phyloP scores from a whole-genome alignment of 2,329 filamentous ascomycete genomes.

The Fusarium sp. region DNA sequence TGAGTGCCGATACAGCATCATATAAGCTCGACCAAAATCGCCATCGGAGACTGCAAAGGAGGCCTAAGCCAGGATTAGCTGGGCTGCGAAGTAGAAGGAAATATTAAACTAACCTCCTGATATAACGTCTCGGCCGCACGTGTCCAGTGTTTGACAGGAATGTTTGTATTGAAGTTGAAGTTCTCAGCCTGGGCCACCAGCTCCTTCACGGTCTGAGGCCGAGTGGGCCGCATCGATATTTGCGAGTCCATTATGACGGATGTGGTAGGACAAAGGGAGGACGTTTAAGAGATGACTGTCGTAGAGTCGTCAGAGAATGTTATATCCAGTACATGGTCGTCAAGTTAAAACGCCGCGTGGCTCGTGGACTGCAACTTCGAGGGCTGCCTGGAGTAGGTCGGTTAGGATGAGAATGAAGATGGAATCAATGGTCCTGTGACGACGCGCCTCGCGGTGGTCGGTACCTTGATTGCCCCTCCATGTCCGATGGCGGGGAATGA shows the following conservation, averaged over 20 bases:
- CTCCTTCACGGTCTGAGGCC: conserved; percentile 80
- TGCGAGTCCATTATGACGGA: conserved; percentile 49
- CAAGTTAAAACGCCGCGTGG: conserved; percentile 23
- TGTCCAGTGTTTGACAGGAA: conserved; percentile 86
- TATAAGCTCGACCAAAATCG: conserved; percentile 89
- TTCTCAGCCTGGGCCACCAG: conserved; percentile 82
- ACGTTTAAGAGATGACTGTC: conserved; percentile 19
- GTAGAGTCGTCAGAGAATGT: conserved; percentile 19
- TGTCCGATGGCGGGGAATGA: conserved; percentile 41
- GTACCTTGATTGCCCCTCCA: conserved; percentile 48
- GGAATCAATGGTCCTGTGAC: conserved; percentile 42
- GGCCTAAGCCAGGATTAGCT: conserved; percentile 69
- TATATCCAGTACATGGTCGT: conserved; percentile 38
- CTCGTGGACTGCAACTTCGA: conserved; percentile 22
- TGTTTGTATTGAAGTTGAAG: conserved; percentile 84
- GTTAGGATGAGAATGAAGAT: conserved; percentile 12
- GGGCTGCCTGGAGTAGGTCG: conserved; percentile 29
- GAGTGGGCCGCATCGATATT: conserved; percentile 55
- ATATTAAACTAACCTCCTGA: conserved; percentile 76
- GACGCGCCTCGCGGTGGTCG: conserved; percentile 25
- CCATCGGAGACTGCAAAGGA: conserved; percentile 87
- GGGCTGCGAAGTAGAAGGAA: too few relatives aligned
- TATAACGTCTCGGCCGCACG: conserved; percentile 84
- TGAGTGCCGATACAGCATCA: conserved; percentile 92
- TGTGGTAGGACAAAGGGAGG: background rate